Percentiles rank a stretch among this genome's conserved stretches.
Conservation (phyloP, 305 asterid species). For the Petunia hybrid region DNA sequence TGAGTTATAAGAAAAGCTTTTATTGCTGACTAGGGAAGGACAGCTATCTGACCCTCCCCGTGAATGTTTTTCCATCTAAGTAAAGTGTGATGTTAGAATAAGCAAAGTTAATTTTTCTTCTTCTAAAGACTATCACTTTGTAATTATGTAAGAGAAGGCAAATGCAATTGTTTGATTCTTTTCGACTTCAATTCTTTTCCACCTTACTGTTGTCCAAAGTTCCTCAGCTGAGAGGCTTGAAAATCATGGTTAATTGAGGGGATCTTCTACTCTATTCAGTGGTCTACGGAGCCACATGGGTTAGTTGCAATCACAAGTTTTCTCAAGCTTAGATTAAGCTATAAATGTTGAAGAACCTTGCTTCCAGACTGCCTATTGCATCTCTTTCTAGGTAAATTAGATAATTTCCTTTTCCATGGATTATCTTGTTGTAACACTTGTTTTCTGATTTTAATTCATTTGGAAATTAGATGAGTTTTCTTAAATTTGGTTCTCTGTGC, state of each 20-base stretch:
- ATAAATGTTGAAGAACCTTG: slow-evolving; percentile 5
- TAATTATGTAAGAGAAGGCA: background rate
- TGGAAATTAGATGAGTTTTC: background rate
- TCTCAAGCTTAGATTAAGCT: slow-evolving; percentile 19
- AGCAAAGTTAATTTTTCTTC: background rate
- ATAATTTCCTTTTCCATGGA: background rate
- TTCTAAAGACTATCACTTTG: background rate
- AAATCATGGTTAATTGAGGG: background rate
- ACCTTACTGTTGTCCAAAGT: background rate
- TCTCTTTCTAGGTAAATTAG: background rate
- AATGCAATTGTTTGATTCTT: background rate
- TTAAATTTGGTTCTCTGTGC: background rate
- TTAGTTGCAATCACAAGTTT: background rate
- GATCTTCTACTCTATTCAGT: background rate
- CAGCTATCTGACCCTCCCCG: background rate
- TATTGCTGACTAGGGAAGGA: background rate
- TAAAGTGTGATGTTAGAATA: background rate
- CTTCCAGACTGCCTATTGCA: background rate
- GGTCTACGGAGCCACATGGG: background rate
- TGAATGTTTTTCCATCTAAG: background rate
- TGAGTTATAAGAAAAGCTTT: background rate
- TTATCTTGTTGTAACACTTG: background rate
- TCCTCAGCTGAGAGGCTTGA: background rate
- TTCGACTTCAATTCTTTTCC: background rate
- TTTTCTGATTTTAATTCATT: background rate